phyloP scores from a whole-genome alignment of 306 rosid species.

The Corylus americana region DNA sequence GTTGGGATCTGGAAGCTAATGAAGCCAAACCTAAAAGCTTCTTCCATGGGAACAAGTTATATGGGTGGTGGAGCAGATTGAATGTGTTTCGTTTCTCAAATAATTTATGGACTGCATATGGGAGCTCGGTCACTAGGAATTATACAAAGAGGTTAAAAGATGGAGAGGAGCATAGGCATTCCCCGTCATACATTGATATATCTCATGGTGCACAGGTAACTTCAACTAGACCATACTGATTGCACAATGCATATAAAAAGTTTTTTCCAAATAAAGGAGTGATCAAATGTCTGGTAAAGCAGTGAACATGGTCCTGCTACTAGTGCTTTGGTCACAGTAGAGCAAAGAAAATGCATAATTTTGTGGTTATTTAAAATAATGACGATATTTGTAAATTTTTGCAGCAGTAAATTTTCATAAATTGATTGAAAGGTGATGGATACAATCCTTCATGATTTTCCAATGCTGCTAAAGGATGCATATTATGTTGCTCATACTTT shows the following conservation, averaged over 20 bases:
- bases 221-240: background rate
- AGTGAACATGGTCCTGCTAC: background rate
- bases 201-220: conserved; percentile 28
- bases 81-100: conserved; percentile 20
- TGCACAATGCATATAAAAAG: background rate
- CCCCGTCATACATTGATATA: conserved; percentile 23
- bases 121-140: conserved; percentile 30
- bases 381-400: background rate
- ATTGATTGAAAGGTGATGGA: background rate
- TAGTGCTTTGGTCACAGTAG: background rate
- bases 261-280: background rate
- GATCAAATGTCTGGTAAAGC: background rate
- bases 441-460: background rate
- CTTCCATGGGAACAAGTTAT: conserved; percentile 23
- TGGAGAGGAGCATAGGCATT: conserved; percentile 41
- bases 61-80: conserved; percentile 20
- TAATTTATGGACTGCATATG: conserved; percentile 25
- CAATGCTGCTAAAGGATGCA: conserved; percentile 3
- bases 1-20: conserved; percentile 39
- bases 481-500: background rate
- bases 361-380: background rate
- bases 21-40: conserved; percentile 30
- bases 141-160: conserved; percentile 43
- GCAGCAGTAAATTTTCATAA: background rate
- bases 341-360: background rate